phyloP scores from a whole-genome alignment of 192 early-diverging fungal species.

The Spizellomyces sp. region DNA sequence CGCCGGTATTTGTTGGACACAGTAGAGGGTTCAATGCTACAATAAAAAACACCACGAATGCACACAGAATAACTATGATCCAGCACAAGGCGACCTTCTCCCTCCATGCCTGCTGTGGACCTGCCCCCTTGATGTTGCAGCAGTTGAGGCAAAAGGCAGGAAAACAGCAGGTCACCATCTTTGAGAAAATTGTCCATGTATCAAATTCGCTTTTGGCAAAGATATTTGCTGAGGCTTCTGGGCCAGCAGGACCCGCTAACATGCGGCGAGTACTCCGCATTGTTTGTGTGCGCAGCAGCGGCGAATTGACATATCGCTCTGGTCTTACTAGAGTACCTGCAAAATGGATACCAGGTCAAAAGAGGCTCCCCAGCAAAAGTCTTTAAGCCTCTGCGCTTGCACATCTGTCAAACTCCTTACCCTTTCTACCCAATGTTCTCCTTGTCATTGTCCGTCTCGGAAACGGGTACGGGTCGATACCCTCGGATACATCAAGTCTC shows the following conservation, averaged over 20 bases:
- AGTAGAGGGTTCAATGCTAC: slow-evolving; percentile 35
- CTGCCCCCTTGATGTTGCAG: slow-evolving; percentile 33
- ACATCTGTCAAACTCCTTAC: too few species aligned
- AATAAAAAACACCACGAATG: slow-evolving; percentile 41
- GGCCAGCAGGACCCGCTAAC: not conserved
- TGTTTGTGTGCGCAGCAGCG: slow-evolving; percentile 7
- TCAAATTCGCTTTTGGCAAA: slow-evolving; percentile 4
- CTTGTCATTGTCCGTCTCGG: too few species aligned
- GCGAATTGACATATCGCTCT: not conserved
- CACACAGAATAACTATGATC: slow-evolving; percentile 29
- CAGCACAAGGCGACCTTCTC: slow-evolving; percentile 54
- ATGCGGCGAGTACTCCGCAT: not conserved
- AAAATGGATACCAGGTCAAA: too few species aligned
- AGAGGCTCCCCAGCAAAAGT: too few species aligned
- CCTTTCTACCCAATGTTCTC: too few species aligned
- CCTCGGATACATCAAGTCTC: too few species aligned
- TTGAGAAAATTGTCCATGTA: slow-evolving; percentile 40
- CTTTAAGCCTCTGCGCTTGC: too few species aligned
- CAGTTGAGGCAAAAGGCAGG: slow-evolving; percentile 25
- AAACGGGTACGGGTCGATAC: too few species aligned
- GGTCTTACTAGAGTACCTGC: not conserved
- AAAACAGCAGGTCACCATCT: slow-evolving; percentile 44
- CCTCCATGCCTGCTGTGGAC: slow-evolving; percentile 56
- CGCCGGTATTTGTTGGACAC: slow-evolving; percentile 20
- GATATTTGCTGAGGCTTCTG: not conserved